These are phyloP conservation scores for Euryodendron excelsum DNA, from an alignment of 148 eudicot genomes.

Conservation along the genomic window DNA sequence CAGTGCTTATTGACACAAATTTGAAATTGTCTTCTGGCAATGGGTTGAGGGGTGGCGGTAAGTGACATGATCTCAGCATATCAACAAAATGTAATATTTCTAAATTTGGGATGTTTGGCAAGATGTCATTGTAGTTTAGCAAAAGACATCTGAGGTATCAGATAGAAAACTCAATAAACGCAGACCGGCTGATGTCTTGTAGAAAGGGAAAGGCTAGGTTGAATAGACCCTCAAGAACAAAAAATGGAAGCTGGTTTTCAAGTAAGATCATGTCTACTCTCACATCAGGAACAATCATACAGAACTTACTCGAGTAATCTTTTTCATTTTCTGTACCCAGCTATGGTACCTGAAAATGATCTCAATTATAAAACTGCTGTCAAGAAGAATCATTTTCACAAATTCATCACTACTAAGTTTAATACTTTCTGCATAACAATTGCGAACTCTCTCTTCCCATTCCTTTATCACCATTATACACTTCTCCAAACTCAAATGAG, in stretches of 20 bases:
- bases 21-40: background rate
- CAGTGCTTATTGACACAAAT: slow-evolving; percentile 13
- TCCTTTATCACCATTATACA: background rate
- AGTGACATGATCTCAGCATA: slow-evolving; percentile 16
- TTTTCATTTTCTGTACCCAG: background rate
- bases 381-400: background rate
- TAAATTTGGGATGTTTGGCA: background rate
- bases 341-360: background rate
- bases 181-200: background rate
- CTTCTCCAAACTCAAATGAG: background rate
- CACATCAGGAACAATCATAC: background rate
- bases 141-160: background rate
- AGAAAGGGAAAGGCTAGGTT: background rate
- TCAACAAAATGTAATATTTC: slow-evolving; percentile 30
- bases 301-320: background rate
- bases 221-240: slow-evolving; percentile 24
- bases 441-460: background rate
- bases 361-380: too few relatives aligned
- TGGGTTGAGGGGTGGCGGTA: background rate
- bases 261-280: slow-evolving; percentile 2
- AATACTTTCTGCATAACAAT: background rate
- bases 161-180: background rate
- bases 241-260: slow-evolving; percentile 31
- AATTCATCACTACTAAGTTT: background rate
- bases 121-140: background rate